Evolutionary conservation across 2,329 filamentous ascomycete genomes (phyloP), one percentile per base, ranked within the genome.

Genomic region (Teratosphaeria epicoccoides): DNA sequence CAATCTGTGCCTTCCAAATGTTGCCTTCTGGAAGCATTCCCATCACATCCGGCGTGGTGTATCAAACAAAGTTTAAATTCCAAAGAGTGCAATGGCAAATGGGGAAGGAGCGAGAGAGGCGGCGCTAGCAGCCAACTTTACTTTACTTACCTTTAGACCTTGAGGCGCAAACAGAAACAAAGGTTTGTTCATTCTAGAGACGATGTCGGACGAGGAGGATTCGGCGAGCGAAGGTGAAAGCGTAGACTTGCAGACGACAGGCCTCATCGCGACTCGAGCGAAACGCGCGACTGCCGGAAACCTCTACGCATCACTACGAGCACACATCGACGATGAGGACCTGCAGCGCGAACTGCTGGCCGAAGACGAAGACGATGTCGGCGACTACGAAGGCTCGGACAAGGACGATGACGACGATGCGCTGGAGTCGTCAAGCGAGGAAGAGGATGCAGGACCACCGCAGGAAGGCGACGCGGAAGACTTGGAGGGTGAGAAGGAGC

Each of bases 271-370:
- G 4, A 81, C 81, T 33, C 84, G 89, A 54, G 75, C 81, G 58
- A 87, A 82, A 68, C 84, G 89, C 57, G 83, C 84, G 11, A 95
- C 87, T 0, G 89, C 89, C 20, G 89, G 89, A 53, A 90, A 88
- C 66, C 83, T 88, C 57, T 85, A 95, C 77, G 83, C 85, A 61
- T 81, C 81, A 47, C 81, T 95, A 66, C 74, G 93, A 45, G 83
- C 83, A 55, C 82, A 82, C 46, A 63, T 71, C 37, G 71, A 72
- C 50, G 66, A 69, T 46, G 64, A 68, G 52, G 65, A 73, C 47
- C 63, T 71, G 43, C 68, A 67, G 48, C 71, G 72, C 47, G 68
- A 73, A 49, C 57, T 68, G 1, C 56, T 69, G 4, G 63, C 59
- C 55, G 76, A 77, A 9, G 79, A 83, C 33, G 77, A 81, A 43